phyloP scores from a whole-genome alignment of 2,329 filamentous ascomycete genomes.

The Aspergillus sp. region DNA sequence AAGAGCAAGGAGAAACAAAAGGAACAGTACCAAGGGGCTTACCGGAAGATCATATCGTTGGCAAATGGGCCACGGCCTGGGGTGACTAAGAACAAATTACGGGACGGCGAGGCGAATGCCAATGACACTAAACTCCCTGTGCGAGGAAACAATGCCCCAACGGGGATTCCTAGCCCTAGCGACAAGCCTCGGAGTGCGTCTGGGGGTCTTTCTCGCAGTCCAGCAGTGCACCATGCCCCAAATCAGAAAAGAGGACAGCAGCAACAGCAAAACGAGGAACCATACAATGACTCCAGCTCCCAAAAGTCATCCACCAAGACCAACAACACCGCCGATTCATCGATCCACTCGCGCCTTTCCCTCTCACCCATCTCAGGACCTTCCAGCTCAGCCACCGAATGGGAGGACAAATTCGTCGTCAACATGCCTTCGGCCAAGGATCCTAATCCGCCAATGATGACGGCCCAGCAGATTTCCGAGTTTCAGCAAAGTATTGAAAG shows the following conservation, averaged over 20 bases:
- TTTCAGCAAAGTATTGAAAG: conserved; percentile 33
- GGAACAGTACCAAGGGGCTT: conserved; percentile 11
- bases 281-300: conserved; percentile 17
- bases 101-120: conserved; percentile 4
- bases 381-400: conserved; percentile 24
- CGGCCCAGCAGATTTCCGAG: conserved; percentile 29
- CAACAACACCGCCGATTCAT: conserved; percentile 16
- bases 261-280: background rate
- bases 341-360: conserved; percentile 20
- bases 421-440: conserved; percentile 38
- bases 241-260: conserved; percentile 18
- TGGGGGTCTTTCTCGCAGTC: conserved; percentile 12
- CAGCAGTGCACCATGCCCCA: conserved; percentile 4
- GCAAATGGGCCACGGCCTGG: conserved; percentile 15
- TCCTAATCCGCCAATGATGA: conserved; percentile 34
- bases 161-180: conserved; percentile 31
- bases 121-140: background rate
- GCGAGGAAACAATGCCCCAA: conserved; percentile 27
- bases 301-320: conserved; percentile 12
- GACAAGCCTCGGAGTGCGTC: conserved; percentile 15
- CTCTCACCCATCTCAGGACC: conserved; percentile 25
- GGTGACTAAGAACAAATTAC: conserved; percentile 13
- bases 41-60: conserved; percentile 15
- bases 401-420: conserved; percentile 37
- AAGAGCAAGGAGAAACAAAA: conserved; percentile 16